Base-by-base conservation (phyloP, 495 filamentous ascomycete species). In the Tuber aestivum region DNA sequence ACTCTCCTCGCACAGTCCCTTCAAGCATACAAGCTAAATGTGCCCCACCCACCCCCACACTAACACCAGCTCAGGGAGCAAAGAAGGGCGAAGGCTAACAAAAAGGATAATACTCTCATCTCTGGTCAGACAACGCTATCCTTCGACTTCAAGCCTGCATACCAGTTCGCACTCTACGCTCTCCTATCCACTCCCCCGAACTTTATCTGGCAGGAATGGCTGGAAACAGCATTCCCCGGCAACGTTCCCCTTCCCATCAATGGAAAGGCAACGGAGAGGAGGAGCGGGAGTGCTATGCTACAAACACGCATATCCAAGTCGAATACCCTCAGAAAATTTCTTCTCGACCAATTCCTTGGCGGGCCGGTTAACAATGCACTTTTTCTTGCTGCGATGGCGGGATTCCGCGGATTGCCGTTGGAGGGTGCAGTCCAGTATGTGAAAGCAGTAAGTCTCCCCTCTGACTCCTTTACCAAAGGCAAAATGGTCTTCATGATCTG, bases 1-100 rank as follows among this genome's bases (percentile, higher is more conserved):
- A 97, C 96, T 79, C 76, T 97, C 76, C 83, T 97, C 40, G 95
- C 94, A 3, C 94, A 97, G 83, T 83, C 86, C 61, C 89, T 97
- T 75, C 88, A 90, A 56, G 88, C 92, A 44, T 92, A 92, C 81
- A 88, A 89, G 75, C 83, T 85, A 71, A 83, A 89, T 76, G 93
- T 93, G 88, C 50, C 70, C 32, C 50, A 21, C 41, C 16, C 35
- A 21, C 61, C 21, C 48, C 23, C 35, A 44, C 35, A 41, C 69
- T 50, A 37, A 32, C 61, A 44, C 38, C 21, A 70, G 40, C n/a
- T 40, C 32, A 69, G 48, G 23, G 12, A 35, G 41, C 32, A 23
- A 37, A n/a, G 45, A 40, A 72, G 71, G 72, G 74, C 75, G n/a
- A 71, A 71, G 41, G 50, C 41, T 45, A 65, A 35, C 35, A 76